Conservation (phyloP, 2,329 filamentous ascomycete species). For the Penicillium sp. region DNA sequence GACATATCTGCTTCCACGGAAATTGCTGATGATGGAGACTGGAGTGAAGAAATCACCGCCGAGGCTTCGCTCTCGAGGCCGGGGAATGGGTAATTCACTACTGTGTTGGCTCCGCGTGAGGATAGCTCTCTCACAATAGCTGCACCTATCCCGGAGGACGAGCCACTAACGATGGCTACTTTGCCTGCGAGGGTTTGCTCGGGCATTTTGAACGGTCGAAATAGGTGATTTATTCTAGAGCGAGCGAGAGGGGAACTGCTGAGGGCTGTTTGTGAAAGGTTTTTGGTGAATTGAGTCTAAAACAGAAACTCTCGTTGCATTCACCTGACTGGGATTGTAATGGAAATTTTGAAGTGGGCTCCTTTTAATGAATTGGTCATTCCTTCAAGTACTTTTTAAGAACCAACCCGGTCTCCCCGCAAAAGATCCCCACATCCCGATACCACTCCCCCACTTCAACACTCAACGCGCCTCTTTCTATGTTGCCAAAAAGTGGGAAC, state of each 20-base stretch:
- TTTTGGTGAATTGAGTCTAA: too few relatives aligned
- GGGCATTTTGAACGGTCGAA: slow-evolving; percentile 1
- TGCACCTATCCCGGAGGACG: slow-evolving; percentile 28
- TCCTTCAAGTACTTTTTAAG: neutral
- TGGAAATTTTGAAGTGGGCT: neutral
- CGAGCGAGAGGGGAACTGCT: neutral
- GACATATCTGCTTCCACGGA: slow-evolving; percentile 51
- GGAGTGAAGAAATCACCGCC: slow-evolving; percentile 31
- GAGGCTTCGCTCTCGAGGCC: slow-evolving; percentile 32
- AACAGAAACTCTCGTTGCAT: neutral
- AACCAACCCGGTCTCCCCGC: neutral
- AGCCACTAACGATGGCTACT: slow-evolving; percentile 32
- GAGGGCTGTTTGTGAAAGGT: neutral
- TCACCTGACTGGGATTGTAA: neutral
- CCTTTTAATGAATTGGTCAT: neutral
- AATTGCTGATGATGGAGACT: slow-evolving; percentile 31
- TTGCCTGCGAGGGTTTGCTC: slow-evolving; percentile 20
- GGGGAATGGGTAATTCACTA: slow-evolving; percentile 54
- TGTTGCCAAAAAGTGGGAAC: too few relatives aligned
- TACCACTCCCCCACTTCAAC: neutral
- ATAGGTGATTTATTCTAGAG: neutral
- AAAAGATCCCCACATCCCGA: slow-evolving; percentile 2
- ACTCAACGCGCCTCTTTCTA: neutral
- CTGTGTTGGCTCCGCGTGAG: slow-evolving; percentile 52
- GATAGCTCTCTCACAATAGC: slow-evolving; percentile 44